Base-by-base conservation (phyloP, 2,329 filamentous ascomycete genomes). In the Colletotrichum sp. region DNA sequence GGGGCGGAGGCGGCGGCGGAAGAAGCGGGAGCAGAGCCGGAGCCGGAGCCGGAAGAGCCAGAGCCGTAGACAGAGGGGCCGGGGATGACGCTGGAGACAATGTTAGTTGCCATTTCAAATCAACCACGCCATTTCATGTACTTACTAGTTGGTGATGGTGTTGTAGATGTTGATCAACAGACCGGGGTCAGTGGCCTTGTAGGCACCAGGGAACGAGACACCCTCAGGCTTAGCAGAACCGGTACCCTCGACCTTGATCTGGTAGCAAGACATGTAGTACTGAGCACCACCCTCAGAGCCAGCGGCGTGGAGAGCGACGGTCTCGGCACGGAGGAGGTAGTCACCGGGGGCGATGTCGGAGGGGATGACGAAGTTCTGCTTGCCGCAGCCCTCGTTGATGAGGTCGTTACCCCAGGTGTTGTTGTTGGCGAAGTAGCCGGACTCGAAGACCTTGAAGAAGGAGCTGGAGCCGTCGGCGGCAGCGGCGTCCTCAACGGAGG, bases 281-380 rank as follows among this genome's bases (percentile, higher is more conserved):
- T 87, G 85, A 16, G 85, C 85, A 24, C 84, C 85, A 38, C 81
- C 79, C 65, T 79, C 81, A 77, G 80, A 83, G 36, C 76, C 73
- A 56, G 84, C 85, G 9, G 80, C 80, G 82, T 91, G 89, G 8
- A 91, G 86, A 43, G 88, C 89, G 74, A 91, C 87, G 75, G 89
- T 84, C 82, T 91, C 89, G 78, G 89, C 87, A 69, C 89, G 86
- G 48, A 90, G 83, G 63, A 91, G 87, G 80, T 90, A 91, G 79
- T 89, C 86, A 55, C 90, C 90, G 7, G 87, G 79, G 24, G 84
- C 85, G 56, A 91, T 84, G 73, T 84, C 84, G 7, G 80, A 73
- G 16, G 89, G 89, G 69, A 91, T 87, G 64, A 56, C 32, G 55
- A 77, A 38, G 38, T 28, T 75, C 71, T 74, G 71, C 58, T 71